Evolutionary conservation across 495 filamentous ascomycete species (phyloP), one percentile per base, ranked within the genome.

Genomic region (Penicillium paradoxum): DNA sequence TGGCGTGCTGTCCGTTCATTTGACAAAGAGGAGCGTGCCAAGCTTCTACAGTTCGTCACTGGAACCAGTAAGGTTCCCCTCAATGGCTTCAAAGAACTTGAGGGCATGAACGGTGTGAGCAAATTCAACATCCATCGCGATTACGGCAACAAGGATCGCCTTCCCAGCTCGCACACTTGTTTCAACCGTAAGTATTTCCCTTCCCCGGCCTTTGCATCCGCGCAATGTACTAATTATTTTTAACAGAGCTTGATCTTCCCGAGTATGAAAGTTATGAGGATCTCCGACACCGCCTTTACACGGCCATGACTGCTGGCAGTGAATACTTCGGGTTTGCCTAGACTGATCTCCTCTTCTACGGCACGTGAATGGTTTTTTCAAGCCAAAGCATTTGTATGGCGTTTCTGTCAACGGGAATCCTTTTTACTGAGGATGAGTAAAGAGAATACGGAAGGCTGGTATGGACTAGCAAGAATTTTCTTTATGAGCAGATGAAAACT

Each of bases 91-190:
- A 96, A 93, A 73, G 92, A 99, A 69, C 83, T 99, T 19, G 93
- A 99, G 72, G 93, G 93, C 55, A 99, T 99, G 93, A 97, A 99
- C 67, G 93, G 93, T 39, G 86, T 99, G 73, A 95, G 87, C 69
- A 83, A 87, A 56, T 99, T 99, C 84, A 99, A 96, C 71, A 97
- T 99, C 59, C 93, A 99, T 67, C 88, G 93, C 45, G 95, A 97
- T 68, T 97, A 96, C 71, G 93, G 93, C 54, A 95, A 87, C 79
- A 97, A 97, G 73, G 91, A 97, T 65, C 86, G 95, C 49, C 81
- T 99, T 49, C 93, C 93, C 56, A 95, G 88, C 64, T 92, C 90
- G 38, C 93, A 99, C 70, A 99, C 93, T 49, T 99, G 93, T 76
- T 99, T 99, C 75, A 99, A 99, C 69, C 93, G 91, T 97, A 82